Base-by-base conservation (phyloP, 768 basidiomycete genomes). In the Russula sp. region DNA sequence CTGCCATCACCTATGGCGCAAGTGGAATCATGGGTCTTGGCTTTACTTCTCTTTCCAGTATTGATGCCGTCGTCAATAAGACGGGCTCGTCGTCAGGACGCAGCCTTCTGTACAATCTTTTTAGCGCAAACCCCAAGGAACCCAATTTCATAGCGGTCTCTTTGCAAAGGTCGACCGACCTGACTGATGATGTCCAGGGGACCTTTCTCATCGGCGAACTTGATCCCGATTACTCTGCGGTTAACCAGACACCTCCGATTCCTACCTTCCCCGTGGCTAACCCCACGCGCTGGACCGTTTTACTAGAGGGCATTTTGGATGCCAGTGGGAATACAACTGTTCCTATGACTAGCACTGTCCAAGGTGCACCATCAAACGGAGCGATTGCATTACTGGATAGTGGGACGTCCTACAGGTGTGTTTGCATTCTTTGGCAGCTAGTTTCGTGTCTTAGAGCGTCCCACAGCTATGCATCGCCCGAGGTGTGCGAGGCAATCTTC, bases 91-190 rank as follows among this genome's bases (percentile, higher is more conserved):
- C 83, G 2, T 76, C 81, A 7, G 92, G 91, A 22, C 82, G 87
- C 34, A 85, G 84, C 67, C 71, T 94, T 50, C 80, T 94, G 24
- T 88, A 85, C 77, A 94, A 91, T 69, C 75, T 89, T 40, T 94
- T 94, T 73, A 75, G 78, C 24, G 79, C 82, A 69, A 87, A 92
- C 73, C 83, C 84, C 4, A 75, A 72, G 11, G 83, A 89, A 70
- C 89, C 90, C 53, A 94, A 93, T 70, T 94, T 84, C 73, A 87
- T 94, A 67, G 84, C 90, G 0, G 88, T 94, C 70, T 80, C 88
- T 0, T 78, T 94, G 30, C 84, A 89, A 70, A 78, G 90, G 59
- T 81, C 79, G 50, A 76, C 79, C 11, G 80, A 88, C 44, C 68
- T 73, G n/a, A 72, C 72, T 10, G 81, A 81, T 64, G 82, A 82